These are phyloP conservation scores for Clausena lansium DNA, from an alignment of 345 rosid genomes.

Conservation along the genomic window DNA sequence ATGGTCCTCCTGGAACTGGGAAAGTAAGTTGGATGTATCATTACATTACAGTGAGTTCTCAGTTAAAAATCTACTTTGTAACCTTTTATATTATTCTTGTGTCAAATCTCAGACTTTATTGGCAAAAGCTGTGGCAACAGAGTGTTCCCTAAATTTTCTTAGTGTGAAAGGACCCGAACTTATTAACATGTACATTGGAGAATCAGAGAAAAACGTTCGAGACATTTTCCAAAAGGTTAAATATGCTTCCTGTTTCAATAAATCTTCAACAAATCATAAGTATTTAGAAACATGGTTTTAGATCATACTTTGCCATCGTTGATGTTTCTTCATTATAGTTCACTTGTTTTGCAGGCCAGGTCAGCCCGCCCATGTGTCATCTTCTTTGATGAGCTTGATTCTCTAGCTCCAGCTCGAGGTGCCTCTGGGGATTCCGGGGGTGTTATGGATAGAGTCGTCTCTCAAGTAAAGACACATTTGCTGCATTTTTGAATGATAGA, in stretches of 20 bases:
- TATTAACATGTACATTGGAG: slow-evolving; percentile 99
- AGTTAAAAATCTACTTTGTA: slow-evolving; percentile 4
- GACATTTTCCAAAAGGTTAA: slow-evolving; percentile 93
- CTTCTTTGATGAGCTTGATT: slow-evolving; percentile 97
- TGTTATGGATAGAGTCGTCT: slow-evolving; percentile 98
- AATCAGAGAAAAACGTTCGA: slow-evolving; percentile 92
- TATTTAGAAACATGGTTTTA: not conserved
- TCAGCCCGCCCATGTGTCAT: slow-evolving; percentile 95
- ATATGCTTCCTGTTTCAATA: slow-evolving; percentile 5
- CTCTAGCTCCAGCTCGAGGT: slow-evolving; percentile 99
- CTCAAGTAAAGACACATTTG: slow-evolving; percentile 57
- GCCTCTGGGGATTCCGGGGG: slow-evolving; percentile 99
- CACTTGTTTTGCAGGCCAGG: slow-evolving; percentile 66
- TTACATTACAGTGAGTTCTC: slow-evolving; percentile 13
- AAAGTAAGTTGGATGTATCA: slow-evolving; percentile 49
- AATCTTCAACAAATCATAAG: not conserved
- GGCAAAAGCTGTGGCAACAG: slow-evolving; percentile 99
- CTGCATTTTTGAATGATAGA: not conserved
- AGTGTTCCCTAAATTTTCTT: slow-evolving; percentile 90
- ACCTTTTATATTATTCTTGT: slow-evolving; percentile 17
- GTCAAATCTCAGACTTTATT: slow-evolving; percentile 65
- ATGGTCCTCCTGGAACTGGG: slow-evolving; percentile 99
- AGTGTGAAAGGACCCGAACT: slow-evolving; percentile 98
- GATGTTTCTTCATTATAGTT: not conserved
- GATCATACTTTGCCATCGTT: not conserved